These are phyloP conservation scores for Limnanthes douglasii DNA, from an alignment of 345 rosid genomes.

Conservation along the genomic window DNA sequence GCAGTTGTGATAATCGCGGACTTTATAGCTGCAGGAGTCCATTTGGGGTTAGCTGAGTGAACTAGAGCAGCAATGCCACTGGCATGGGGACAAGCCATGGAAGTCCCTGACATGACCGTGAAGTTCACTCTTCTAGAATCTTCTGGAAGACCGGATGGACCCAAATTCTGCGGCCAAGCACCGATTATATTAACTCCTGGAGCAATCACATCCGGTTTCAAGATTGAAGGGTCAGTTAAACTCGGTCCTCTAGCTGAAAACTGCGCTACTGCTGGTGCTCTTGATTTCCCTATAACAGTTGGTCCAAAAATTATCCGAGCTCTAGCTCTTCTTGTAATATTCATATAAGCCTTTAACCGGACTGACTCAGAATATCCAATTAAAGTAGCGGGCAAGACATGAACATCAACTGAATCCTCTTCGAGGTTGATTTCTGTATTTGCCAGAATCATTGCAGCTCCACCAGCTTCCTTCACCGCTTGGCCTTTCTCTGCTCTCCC, in stretches of 20 bases:
- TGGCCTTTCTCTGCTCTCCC: slow-evolving; percentile 85
- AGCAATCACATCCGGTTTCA: slow-evolving; percentile 85
- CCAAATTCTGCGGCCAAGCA: slow-evolving; percentile 97
- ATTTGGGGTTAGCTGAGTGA: slow-evolving; percentile 50
- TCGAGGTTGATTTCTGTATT: slow-evolving; percentile 67
- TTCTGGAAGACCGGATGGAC: slow-evolving; percentile 65
- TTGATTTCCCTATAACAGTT: slow-evolving; percentile 47
- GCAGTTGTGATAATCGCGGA: slow-evolving; percentile 94
- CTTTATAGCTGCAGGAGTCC: slow-evolving; percentile 83
- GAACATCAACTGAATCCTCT: slow-evolving; percentile 79
- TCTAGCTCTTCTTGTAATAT: slow-evolving; percentile 36
- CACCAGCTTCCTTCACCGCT: slow-evolving; percentile 80
- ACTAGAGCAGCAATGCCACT: slow-evolving; percentile 71
- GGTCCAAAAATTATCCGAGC: slow-evolving; percentile 62
- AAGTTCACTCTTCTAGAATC: slow-evolving; percentile 82
- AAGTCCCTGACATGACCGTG: slow-evolving; percentile 91
- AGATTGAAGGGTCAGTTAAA: slow-evolving; percentile 45
- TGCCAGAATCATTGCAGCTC: slow-evolving; percentile 77
- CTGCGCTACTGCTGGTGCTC: slow-evolving; percentile 76
- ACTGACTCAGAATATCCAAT: slow-evolving; percentile 44
- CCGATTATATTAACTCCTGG: slow-evolving; percentile 94
- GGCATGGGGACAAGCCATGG: slow-evolving; percentile 96
- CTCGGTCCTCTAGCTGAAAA: slow-evolving; percentile 95
- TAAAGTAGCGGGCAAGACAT: slow-evolving; percentile 66
- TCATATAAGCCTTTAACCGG: slow-evolving; percentile 51